These are phyloP conservation scores for Brassica carinata DNA, from an alignment of 345 rosid species.

Conservation along the genomic window DNA sequence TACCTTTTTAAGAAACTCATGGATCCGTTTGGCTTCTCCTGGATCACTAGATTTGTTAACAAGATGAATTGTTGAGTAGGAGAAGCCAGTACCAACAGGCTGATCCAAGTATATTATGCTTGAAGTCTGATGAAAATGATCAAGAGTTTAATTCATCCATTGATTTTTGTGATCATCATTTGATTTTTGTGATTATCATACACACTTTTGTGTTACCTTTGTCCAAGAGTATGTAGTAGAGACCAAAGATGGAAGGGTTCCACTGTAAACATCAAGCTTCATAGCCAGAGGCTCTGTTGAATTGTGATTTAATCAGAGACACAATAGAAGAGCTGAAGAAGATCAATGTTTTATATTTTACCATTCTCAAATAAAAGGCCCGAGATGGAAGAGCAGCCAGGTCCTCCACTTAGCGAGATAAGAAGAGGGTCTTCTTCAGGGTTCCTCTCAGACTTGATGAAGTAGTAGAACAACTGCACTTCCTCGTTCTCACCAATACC, in stretches of 20 bases:
- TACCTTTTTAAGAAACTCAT: no score
- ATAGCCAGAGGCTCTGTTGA: conserved; percentile 40
- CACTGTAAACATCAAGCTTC: conserved; percentile 8
- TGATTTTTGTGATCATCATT: neutral
- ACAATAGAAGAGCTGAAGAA: neutral
- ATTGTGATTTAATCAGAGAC: neutral
- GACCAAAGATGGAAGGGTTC: neutral
- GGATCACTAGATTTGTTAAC: no score
- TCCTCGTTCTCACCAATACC: neutral
- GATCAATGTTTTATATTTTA: neutral
- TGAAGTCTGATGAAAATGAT: no score
- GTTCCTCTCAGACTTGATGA: conserved; percentile 9
- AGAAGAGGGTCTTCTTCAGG: conserved; percentile 49
- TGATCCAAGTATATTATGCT: no score
- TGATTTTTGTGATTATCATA: neutral
- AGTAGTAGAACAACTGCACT: conserved; percentile 4
- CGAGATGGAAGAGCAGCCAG: conserved; percentile 58
- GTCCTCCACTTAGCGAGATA: conserved; percentile 72
- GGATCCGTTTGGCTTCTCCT: no score
- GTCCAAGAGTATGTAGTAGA: conserved; percentile 3
- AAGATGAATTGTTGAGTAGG: neutral
- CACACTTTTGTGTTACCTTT: neutral
- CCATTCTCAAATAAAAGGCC: conserved; percentile 32
- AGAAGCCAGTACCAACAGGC: no score
- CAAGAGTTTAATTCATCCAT: neutral